Percentiles rank a stretch among this genome's conserved stretches.
These are phyloP conservation scores for Megacollybia marginata DNA, from an alignment of 768 basidiomycete species.

Conservation along the genomic window DNA sequence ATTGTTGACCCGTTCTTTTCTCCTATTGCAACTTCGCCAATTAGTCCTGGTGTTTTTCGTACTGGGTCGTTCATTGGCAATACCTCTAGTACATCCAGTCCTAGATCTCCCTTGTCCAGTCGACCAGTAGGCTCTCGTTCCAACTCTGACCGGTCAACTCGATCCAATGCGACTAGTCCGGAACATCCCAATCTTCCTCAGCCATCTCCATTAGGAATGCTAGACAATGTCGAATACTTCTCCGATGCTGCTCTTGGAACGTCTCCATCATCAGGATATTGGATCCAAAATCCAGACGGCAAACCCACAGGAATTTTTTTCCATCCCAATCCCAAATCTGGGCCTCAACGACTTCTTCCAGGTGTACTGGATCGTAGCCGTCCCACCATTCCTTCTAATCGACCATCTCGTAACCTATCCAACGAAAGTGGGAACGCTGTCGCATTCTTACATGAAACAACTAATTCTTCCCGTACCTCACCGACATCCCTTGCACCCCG, in stretches of 20 bases:
- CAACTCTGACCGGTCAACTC: constrained; percentile 56
- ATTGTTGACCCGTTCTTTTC: constrained; percentile 84
- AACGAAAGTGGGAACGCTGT: constrained; percentile 11
- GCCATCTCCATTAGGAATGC: constrained; percentile 63
- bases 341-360: not conserved
- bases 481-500: no score
- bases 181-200: constrained; percentile 32
- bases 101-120: constrained; percentile 28
- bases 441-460: constrained; percentile 25
- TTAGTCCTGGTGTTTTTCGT: constrained; percentile 55
- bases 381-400: not conserved
- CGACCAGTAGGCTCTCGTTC: constrained; percentile 47
- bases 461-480: not conserved
- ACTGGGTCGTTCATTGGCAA: constrained; percentile 32
- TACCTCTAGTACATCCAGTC: constrained; percentile 14
- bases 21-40: constrained; percentile 92
- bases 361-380: not conserved
- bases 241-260: constrained; percentile 62
- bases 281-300: constrained; percentile 91
- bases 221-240: constrained; percentile 77
- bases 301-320: constrained; percentile 91
- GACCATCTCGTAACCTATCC: not conserved
- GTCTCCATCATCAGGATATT: constrained; percentile 76
- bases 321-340: not conserved
- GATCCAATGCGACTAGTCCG: constrained; percentile 33